Evolutionary conservation across 306 rosid species (phyloP).

Genomic region (Trichosanthes cucumerina): DNA sequence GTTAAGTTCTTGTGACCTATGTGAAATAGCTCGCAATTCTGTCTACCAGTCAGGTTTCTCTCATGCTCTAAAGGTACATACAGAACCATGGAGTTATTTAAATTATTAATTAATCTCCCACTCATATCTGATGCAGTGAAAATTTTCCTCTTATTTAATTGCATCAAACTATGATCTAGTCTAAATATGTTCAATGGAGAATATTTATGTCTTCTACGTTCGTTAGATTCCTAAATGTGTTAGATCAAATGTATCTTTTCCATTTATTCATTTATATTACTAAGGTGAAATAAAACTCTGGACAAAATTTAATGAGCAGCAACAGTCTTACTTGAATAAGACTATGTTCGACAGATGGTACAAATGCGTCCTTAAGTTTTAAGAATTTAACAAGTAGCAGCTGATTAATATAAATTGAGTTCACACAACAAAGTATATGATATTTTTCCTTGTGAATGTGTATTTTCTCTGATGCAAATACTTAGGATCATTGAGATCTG

Average conservation of each 20-base stretch:
- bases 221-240: not conserved
- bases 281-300: not conserved
- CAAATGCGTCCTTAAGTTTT: no score
- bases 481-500: not conserved
- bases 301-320: not conserved
- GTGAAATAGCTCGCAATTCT: constrained; percentile 95
- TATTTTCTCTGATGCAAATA: not conserved
- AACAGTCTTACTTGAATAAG: not conserved
- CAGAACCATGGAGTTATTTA: not conserved
- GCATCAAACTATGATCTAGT: not conserved
- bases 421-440: not conserved
- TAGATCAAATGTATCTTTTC: not conserved
- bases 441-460: not conserved
- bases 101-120: not conserved
- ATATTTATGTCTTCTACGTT: not conserved
- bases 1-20: constrained; percentile 87
- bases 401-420: not conserved
- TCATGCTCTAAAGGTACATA: constrained; percentile 76
- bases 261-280: not conserved
- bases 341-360: not conserved
- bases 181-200: not conserved
- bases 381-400: not conserved
- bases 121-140: not conserved
- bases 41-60: constrained; percentile 96
- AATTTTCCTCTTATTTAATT: not conserved